phyloP scores from a whole-genome alignment of 495 filamentous ascomycete genomes.

The Tuber magnatum region DNA sequence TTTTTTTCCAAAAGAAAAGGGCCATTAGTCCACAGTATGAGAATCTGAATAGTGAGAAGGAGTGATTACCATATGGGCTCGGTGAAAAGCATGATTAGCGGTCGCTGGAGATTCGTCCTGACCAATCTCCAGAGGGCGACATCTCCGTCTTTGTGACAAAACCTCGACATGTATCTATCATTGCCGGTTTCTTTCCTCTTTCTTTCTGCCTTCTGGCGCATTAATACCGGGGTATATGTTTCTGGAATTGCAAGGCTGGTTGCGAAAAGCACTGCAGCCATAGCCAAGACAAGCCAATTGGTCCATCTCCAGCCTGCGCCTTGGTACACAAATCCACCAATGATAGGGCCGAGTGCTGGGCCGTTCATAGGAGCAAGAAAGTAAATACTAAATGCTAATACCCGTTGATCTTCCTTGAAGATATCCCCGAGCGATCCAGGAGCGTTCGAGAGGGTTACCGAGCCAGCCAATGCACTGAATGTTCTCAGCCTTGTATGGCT shows the following conservation, averaged over 20 bases:
- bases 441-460: conserved; percentile 73
- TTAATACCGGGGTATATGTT: conserved; percentile 69
- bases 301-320: conserved; percentile 81
- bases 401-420: conserved; percentile 61
- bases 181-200: conserved; percentile 69
- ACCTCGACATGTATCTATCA: conserved; percentile 45
- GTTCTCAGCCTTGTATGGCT: not conserved
- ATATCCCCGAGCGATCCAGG: conserved; percentile 80
- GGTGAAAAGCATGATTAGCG: conserved; percentile 67
- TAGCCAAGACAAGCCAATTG: conserved; percentile 75
- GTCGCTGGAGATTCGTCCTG: conserved; percentile 64
- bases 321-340: conserved; percentile 70
- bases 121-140: conserved; percentile 49
- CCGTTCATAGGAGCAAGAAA: conserved; percentile 74
- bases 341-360: conserved; percentile 51
- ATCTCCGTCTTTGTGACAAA: conserved; percentile 38
- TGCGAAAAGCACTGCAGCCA: conserved; percentile 52
- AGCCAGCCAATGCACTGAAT: conserved; percentile 60
- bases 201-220: conserved; percentile 60
- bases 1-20: not conserved
- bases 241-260: conserved; percentile 57
- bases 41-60: not conserved
- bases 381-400: conserved; percentile 67
- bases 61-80: conserved; percentile 68
- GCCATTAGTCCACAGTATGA: conserved; percentile 2